These are phyloP conservation scores for Penicillium paradoxum DNA, from an alignment of 495 filamentous ascomycete species.

Conservation along the genomic window DNA sequence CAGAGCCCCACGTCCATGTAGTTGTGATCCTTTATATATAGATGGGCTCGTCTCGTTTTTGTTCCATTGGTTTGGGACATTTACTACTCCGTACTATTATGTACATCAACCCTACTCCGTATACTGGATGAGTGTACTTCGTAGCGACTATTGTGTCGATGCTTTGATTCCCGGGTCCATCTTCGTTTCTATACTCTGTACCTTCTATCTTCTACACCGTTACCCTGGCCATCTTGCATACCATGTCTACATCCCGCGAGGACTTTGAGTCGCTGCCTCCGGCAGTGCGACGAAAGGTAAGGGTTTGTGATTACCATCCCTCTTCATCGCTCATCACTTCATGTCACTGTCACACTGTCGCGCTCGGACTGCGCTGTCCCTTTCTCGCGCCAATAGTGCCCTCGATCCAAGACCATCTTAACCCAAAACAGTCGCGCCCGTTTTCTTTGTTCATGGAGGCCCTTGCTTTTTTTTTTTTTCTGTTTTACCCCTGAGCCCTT, in stretches of 20 bases:
- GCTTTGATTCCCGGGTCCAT: no score
- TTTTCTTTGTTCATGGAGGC: neutral
- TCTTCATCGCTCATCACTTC: neutral
- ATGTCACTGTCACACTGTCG: neutral
- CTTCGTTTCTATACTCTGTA: no score
- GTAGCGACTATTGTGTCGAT: no score
- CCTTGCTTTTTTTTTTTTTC: neutral
- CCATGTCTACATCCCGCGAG: constrained; percentile 8
- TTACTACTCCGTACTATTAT: neutral
- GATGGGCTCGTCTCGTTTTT: neutral
- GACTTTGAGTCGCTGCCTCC: constrained; percentile 35
- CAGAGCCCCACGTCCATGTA: neutral
- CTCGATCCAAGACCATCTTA: neutral
- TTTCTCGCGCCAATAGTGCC: neutral
- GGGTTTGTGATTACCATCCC: constrained; percentile 5
- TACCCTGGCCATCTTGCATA: neutral
- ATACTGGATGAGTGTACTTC: no score
- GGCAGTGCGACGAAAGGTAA: constrained; percentile 35
- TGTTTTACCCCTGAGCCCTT: constrained; percentile 13
- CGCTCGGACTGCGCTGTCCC: neutral
- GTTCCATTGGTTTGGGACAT: neutral
- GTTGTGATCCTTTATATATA: neutral
- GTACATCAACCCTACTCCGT: no score
- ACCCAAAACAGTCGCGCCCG: neutral
- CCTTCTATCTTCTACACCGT: no score